Base-by-base conservation (phyloP, 768 basidiomycete species). In the Lactarius hatsudake region DNA sequence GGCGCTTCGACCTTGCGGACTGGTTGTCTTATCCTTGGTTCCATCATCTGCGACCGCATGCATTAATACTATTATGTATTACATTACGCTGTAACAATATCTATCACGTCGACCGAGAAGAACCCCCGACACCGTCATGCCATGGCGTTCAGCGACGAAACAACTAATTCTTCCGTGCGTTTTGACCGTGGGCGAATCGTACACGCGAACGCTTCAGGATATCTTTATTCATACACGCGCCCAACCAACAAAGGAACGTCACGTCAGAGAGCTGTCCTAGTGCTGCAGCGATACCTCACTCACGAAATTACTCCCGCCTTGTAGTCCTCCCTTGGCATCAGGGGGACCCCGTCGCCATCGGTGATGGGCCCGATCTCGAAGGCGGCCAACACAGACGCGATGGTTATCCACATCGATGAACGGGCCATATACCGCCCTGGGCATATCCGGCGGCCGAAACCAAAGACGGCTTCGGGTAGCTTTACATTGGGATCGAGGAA, bases 151-250 rank as follows among this genome's bases (percentile, higher is more conserved):
- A 40, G n/a, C 30, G 67, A 56, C 3, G 64, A 13, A 5, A 56
- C 38, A 40, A 75, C 65, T 38, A 75, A 59, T 26, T 60, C 57
- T 54, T 64, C 60, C 28, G 65, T 58, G 4, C 34, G 57, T 15
- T 56, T 30, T 26, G 67, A 71, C 5, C 74, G 68, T 20, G 74
- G 69, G 34, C 62, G 65, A 53, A 75, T 75, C 17, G 30, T 26
- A 58, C 74, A 75, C 12, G 59, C 64, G 63, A 75, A 75, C 28
- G 68, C 61, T 30, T 66, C 69, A 17, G 74, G 67, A 51, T 71
- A 65, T 28, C 71, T 72, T 26, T 61, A 26, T 42, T 51, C 5
- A 4, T 12, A 13, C 18, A 18, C 55, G 32, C 18, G 15, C 38
- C 10, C n/a, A 10, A 59, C 8, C 58, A 23, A 1, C 45, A 9